A percentile compares a stretch with the other conserved stretches of the same genome.
Evolutionary conservation across 139 green algal species (phyloP).

Genomic region (Auxenochlorella pyrenoidosa): DNA sequence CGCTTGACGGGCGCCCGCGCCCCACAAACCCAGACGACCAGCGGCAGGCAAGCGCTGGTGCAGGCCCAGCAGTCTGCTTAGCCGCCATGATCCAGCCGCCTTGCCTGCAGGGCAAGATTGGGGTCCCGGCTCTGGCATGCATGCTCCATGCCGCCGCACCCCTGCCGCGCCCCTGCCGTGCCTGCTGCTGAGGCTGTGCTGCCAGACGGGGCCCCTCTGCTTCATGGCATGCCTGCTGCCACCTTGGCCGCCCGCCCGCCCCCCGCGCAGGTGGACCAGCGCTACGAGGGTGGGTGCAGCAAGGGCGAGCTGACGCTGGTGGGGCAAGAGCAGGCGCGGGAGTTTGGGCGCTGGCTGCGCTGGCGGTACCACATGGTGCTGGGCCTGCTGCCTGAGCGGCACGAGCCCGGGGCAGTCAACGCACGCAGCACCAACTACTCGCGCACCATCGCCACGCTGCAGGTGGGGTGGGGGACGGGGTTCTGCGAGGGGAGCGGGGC

Average conservation of each 20-base stretch:
- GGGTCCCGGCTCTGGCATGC: too few relatives aligned
- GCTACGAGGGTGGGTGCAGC: constrained; percentile 65
- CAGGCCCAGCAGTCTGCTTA: too few relatives aligned
- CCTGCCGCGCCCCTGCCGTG: too few relatives aligned
- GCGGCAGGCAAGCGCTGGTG: constrained; percentile 47
- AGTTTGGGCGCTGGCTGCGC: constrained; percentile 72
- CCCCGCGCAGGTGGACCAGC: constrained; percentile 49
- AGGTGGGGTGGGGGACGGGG: background rate
- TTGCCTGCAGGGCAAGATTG: too few relatives aligned
- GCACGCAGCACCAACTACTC: constrained; percentile 71
- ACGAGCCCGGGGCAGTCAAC: background rate
- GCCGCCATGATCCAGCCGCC: too few relatives aligned
- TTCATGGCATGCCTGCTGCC: background rate
- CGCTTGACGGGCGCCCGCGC: constrained; percentile 37
- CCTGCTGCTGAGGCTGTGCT: too few relatives aligned
- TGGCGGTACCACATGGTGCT: constrained; percentile 58
- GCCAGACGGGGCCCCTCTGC: too few relatives aligned
- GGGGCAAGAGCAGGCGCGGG: constrained; percentile 70
- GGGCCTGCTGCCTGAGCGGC: constrained; percentile 54
- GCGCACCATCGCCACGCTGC: constrained; percentile 70
- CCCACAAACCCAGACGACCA: constrained; percentile 51
- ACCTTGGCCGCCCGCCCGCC: too few relatives aligned
- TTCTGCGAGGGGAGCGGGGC: too few relatives aligned
- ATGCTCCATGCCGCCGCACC: too few relatives aligned
- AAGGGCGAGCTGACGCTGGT: constrained; percentile 80